These are phyloP conservation scores for Neurospora sp. DNA, from an alignment of 495 filamentous ascomycete genomes.

Conservation along the genomic window DNA sequence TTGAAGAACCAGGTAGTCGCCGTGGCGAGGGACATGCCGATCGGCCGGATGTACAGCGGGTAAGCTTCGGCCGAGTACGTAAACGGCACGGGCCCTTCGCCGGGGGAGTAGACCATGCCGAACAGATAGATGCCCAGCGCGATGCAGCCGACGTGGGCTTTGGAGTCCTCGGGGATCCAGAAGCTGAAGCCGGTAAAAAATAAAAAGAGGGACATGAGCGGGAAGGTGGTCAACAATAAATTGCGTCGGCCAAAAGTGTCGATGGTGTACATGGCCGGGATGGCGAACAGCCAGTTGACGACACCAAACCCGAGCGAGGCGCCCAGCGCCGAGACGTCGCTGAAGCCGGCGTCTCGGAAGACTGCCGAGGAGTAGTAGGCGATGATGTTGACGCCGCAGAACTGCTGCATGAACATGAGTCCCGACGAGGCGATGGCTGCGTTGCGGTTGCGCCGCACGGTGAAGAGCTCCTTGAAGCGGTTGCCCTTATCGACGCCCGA, in stretches of 20 bases:
- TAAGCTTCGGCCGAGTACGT: slow-evolving; percentile 77
- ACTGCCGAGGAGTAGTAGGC: slow-evolving; percentile 63
- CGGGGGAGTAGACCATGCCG: slow-evolving; percentile 65
- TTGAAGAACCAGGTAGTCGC: slow-evolving; percentile 66
- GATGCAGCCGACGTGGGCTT: slow-evolving; percentile 45
- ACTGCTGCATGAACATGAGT: slow-evolving; percentile 84
- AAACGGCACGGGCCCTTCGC: slow-evolving; percentile 74
- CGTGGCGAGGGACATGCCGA: slow-evolving; percentile 60
- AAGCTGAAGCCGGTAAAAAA: slow-evolving; percentile 77
- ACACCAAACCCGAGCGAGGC: slow-evolving; percentile 68
- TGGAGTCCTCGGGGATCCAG: slow-evolving; percentile 48
- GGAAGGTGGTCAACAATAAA: slow-evolving; percentile 67
- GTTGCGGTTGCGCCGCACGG: slow-evolving; percentile 65
- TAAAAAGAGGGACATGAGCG: slow-evolving; percentile 60
- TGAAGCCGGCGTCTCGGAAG: slow-evolving; percentile 50
- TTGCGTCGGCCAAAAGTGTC: slow-evolving; percentile 78
- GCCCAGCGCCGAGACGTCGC: slow-evolving; percentile 44
- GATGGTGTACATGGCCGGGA: slow-evolving; percentile 72
- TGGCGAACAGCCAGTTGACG: slow-evolving; percentile 71
- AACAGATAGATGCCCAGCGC: slow-evolving; percentile 67
- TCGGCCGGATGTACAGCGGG: slow-evolving; percentile 61
- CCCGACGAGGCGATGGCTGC: slow-evolving; percentile 64
- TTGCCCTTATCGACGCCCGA: slow-evolving; percentile 41
- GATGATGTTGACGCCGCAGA: slow-evolving; percentile 57
- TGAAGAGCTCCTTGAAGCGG: slow-evolving; percentile 59